Conservation (phyloP, 148 eudicot genomes). For the Drosera capensis region DNA sequence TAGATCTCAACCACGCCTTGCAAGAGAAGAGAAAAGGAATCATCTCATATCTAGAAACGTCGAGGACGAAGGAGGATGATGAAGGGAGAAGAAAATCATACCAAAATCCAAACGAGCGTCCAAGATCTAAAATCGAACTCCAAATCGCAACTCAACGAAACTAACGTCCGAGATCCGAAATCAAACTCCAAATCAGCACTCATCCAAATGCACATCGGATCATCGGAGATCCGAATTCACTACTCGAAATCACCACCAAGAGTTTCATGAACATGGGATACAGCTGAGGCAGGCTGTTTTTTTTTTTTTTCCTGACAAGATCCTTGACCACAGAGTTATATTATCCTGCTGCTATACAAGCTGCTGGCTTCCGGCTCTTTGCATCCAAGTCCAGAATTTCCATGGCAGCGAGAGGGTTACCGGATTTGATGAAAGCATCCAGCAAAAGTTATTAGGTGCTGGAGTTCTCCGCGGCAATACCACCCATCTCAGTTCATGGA, state of each 20-base stretch:
- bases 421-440: slow-evolving; percentile 46
- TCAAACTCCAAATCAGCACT: too few relatives aligned
- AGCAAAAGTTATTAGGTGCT: slow-evolving; percentile 44
- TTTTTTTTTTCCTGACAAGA: slow-evolving; percentile 39
- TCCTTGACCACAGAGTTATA: slow-evolving; percentile 53
- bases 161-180: too few relatives aligned
- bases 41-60: too few relatives aligned
- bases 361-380: slow-evolving; percentile 24
- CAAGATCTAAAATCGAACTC: too few relatives aligned
- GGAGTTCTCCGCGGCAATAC: slow-evolving; percentile 33
- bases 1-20: too few relatives aligned
- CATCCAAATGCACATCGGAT: too few relatives aligned
- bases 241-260: slow-evolving; percentile 17
- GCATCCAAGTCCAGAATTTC: slow-evolving; percentile 43
- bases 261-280: slow-evolving; percentile 41
- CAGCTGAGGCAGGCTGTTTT: slow-evolving; percentile 31
- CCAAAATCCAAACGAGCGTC: too few relatives aligned
- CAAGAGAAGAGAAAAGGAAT: too few relatives aligned
- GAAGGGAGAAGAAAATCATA: too few relatives aligned
- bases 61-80: too few relatives aligned
- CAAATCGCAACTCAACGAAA: too few relatives aligned
- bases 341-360: slow-evolving; percentile 21
- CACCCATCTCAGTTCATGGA: slow-evolving; percentile 52
- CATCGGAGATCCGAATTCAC: slow-evolving; percentile 9
- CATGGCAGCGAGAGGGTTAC: slow-evolving; percentile 54